phyloP scores from a whole-genome alignment of 345 rosid genomes.

The Lepidium didymum region DNA sequence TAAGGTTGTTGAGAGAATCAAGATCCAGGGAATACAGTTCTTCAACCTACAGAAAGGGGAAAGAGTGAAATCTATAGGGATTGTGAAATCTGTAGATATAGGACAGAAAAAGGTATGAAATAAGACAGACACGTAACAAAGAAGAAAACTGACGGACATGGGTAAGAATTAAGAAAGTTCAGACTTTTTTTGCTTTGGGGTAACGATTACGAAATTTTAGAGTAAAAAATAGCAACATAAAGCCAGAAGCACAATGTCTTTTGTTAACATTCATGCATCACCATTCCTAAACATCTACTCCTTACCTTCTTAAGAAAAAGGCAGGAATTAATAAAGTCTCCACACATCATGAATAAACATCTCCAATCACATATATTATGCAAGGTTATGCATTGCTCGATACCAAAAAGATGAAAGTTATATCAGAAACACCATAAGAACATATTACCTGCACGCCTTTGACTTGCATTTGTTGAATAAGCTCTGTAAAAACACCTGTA shows the following conservation, averaged over 20 bases:
- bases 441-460: slow-evolving; percentile 81
- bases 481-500: slow-evolving; percentile 97
- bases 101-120: not conserved
- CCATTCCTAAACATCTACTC: not conserved
- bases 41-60: slow-evolving; percentile 57
- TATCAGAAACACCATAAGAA: not conserved
- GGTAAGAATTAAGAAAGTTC: not conserved
- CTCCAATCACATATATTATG: not conserved
- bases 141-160: not conserved
- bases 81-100: not conserved
- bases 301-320: not conserved
- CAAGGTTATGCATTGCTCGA: not conserved
- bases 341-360: not conserved
- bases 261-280: not conserved
- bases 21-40: slow-evolving; percentile 89
- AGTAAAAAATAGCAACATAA: not conserved
- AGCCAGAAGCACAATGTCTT: not conserved
- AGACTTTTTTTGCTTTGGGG: not conserved
- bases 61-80: not conserved
- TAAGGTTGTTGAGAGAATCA: slow-evolving; percentile 77
- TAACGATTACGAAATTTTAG: not conserved
- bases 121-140: not conserved
- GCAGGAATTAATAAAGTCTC: not conserved
- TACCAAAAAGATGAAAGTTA: not conserved
- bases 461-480: slow-evolving; percentile 96